Conservation (phyloP, 106 monocot species). For the Dioscorea alata region DNA sequence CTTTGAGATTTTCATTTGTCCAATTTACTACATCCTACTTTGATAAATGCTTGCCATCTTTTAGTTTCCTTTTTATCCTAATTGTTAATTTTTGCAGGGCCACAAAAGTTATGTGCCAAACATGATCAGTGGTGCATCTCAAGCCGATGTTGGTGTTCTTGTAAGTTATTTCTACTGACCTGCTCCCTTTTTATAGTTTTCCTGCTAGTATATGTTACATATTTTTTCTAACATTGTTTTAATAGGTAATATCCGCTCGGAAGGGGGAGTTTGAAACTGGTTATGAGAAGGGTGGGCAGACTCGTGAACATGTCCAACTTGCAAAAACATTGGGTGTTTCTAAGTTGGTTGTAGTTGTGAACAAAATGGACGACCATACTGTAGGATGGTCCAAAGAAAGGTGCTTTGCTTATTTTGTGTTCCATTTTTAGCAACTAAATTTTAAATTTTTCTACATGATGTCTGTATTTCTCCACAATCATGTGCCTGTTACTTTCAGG, state of each 20-base stretch:
- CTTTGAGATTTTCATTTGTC: too few relatives aligned
- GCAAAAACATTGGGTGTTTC: constrained; percentile 93
- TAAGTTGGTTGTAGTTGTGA: constrained; percentile 88
- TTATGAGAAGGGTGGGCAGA: constrained; percentile 95
- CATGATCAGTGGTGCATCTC: constrained; percentile 99
- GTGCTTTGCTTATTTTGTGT: constrained; percentile 16
- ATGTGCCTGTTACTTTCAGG: constrained; percentile 27
- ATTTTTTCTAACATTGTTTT: background rate
- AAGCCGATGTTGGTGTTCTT: constrained; percentile 95
- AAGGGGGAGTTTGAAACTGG: constrained; percentile 99
- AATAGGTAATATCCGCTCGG: constrained; percentile 93
- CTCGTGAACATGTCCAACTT: constrained; percentile 90
- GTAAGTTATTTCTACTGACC: constrained; percentile 29
- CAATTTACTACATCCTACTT: too few relatives aligned
- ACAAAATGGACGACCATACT: constrained; percentile 98
- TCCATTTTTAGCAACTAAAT: background rate
- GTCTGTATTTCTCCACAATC: background rate
- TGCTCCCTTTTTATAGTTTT: background rate
- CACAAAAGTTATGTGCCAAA: constrained; percentile 99
- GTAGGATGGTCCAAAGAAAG: constrained; percentile 95
- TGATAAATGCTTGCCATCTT: too few relatives aligned
- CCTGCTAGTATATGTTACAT: background rate
- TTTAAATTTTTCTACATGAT: background rate
- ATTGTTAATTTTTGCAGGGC: constrained; percentile 45
- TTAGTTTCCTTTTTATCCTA: background rate